Evolutionary conservation across 768 basidiomycete genomes (phyloP).

Genomic region (Tylopilus rubrobrunneus): DNA sequence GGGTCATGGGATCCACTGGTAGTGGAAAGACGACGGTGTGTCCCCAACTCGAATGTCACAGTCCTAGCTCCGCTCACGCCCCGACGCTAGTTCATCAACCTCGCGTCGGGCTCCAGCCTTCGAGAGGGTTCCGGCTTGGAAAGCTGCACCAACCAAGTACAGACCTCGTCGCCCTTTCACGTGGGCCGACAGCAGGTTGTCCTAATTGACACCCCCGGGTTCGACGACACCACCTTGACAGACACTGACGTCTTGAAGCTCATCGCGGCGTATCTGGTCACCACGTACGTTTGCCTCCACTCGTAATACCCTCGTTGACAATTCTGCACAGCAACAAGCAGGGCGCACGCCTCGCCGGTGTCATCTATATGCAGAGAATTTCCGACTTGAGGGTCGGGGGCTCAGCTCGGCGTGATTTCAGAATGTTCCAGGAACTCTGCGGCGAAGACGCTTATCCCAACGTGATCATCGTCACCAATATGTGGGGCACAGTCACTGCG

Average conservation of each 20-base stretch:
- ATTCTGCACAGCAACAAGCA: slow-evolving; percentile 29
- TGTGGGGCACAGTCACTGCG: slow-evolving; percentile 43
- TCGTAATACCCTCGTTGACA: slow-evolving; percentile 3
- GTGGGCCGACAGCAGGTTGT: slow-evolving; percentile 36
- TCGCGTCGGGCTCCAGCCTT: slow-evolving; percentile 30
- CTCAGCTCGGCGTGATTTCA: slow-evolving; percentile 44
- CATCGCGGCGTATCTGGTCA: slow-evolving; percentile 40
- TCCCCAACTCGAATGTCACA: neutral
- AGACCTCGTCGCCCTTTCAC: slow-evolving; percentile 25
- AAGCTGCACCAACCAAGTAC: slow-evolving; percentile 35
- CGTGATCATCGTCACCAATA: slow-evolving; percentile 51
- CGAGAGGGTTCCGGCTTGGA: slow-evolving; percentile 32
- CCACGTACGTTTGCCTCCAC: slow-evolving; percentile 22
- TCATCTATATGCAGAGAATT: slow-evolving; percentile 54
- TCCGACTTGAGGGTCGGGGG: slow-evolving; percentile 47
- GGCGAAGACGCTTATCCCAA: slow-evolving; percentile 48
- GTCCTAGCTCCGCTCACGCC: neutral
- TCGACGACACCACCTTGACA: slow-evolving; percentile 50
- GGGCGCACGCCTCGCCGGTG: slow-evolving; percentile 39
- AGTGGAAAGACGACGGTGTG: slow-evolving; percentile 34
- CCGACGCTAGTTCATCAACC: slow-evolving; percentile 35
- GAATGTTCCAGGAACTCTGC: slow-evolving; percentile 51
- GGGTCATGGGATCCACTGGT: slow-evolving; percentile 33
- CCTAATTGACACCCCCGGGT: slow-evolving; percentile 61
- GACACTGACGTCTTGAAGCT: slow-evolving; percentile 50